Base-by-base conservation (phyloP, 768 basidiomycete species). In the Rhodotorula sphaerocarpa region DNA sequence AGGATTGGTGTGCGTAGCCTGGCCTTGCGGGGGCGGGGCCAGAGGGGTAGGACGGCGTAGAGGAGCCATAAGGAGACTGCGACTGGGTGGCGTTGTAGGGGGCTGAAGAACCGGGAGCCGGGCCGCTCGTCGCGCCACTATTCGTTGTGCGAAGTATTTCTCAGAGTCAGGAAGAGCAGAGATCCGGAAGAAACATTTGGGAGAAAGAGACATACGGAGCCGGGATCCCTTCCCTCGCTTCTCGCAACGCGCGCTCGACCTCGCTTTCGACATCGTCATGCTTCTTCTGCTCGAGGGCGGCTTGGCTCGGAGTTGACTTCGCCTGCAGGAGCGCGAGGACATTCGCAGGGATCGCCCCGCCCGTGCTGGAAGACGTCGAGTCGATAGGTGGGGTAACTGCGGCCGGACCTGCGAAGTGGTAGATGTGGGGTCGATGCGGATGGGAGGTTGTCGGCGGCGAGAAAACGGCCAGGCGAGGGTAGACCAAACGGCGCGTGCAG, bases 291-390 rank as follows among this genome's bases (percentile, higher is more conserved):
- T 65, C 62, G 20, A 33, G 47, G 6, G 53, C 66, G 6, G 59
- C 63, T 18, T 30, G 27, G 15, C 33, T 30, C 7, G 56, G 39
- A n/a, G 60, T 21, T 6, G 55, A 23, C 23, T 42, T 33, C 6
- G 57, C 55, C 20, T 46, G 51, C n/a, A 62, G 41, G 14, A 65
- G 55, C 9, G 68, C 67, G 39, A 69, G 67, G 14, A 69, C 63
- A 25, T 47, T 53, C 16, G 64, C 64, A 10, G 64, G 68, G 41
- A 69, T 58, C 10, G 36, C 33, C 5, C 25, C 42, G 36, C 47
- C 20, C 2, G 44, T 12, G 7, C 50, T 5, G 50, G 15, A 4
- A 5, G 43, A 10, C 21, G 11, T 15, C 11, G 18, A 21, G 23
- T 45, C 45, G 34, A 4, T 51, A 21, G 33, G 44, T 11, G 51